Evolutionary conservation across 345 rosid genomes (phyloP).

Genomic region (Trapa incisa): DNA sequence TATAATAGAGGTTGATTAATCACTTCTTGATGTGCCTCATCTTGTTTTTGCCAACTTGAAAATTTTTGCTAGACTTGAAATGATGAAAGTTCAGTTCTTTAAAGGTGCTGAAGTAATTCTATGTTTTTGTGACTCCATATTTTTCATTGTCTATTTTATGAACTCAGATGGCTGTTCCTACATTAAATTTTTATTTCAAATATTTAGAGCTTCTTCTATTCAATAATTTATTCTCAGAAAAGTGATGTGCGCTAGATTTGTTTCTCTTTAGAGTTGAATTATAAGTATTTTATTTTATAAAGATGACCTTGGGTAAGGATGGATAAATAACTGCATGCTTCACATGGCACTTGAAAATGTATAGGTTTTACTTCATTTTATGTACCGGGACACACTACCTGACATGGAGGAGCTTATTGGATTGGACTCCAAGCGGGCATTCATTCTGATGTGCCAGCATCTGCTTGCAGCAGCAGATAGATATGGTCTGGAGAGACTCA

Average conservation of each 20-base stretch:
- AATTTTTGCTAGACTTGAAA: not conserved
- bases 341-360: not conserved
- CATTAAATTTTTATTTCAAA: not conserved
- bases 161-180: not conserved
- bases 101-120: not conserved
- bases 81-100: not conserved
- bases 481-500: conserved; percentile 49
- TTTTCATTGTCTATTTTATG: not conserved
- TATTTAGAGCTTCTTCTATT: not conserved
- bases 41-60: not conserved
- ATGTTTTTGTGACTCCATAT: not conserved
- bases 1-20: not conserved
- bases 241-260: not conserved
- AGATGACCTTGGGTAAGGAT: not conserved
- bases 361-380: conserved; percentile 54
- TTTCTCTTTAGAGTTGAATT: not conserved
- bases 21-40: not conserved
- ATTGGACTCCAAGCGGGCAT: conserved; percentile 45
- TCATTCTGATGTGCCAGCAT: conserved; percentile 58
- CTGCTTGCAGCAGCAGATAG: conserved; percentile 63
- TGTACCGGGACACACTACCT: conserved; percentile 50
- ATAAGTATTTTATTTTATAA: not conserved
- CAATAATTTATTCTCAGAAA: not conserved
- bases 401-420: conserved; percentile 54
- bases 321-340: not conserved